These are phyloP conservation scores for Cordyceps militaris DNA, from an alignment of 2,329 filamentous ascomycete genomes.

Conservation along the genomic window DNA sequence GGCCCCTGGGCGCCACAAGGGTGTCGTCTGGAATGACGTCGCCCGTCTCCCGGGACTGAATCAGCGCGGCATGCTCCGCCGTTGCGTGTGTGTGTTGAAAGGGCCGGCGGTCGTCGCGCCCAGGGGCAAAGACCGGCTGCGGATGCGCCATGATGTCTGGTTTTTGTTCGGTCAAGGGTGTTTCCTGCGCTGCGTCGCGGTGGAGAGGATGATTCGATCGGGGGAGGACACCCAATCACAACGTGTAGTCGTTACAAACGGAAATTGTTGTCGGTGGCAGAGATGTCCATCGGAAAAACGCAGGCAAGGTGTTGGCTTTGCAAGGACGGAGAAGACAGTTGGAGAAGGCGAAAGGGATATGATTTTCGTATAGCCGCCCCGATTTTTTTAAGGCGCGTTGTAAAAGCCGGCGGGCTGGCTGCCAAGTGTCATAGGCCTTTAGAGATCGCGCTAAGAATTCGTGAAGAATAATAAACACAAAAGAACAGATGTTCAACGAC, in stretches of 20 bases:
- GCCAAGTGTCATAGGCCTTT: neutral
- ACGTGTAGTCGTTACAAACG: neutral
- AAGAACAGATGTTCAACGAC: no score
- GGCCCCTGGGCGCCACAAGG: conserved; percentile 21
- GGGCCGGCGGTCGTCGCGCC: conserved; percentile 24
- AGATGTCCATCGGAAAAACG: neutral
- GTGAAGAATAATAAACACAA: neutral
- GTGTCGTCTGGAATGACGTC: conserved; percentile 42
- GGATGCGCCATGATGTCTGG: conserved; percentile 23
- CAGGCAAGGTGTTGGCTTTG: neutral
- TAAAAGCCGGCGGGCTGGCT: neutral
- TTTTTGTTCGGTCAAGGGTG: neutral
- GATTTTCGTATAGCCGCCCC: conserved; percentile 4
- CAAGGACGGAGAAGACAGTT: neutral
- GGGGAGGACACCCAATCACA: neutral
- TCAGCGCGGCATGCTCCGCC: conserved; percentile 33
- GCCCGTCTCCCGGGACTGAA: conserved; percentile 57
- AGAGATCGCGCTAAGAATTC: neutral
- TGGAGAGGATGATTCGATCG: neutral
- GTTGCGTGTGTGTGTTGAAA: conserved; percentile 24
- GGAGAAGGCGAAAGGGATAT: neutral
- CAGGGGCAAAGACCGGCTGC: conserved; percentile 24
- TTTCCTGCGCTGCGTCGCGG: neutral
- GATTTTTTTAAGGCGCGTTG: neutral
- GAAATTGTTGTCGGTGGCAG: no score